phyloP scores from a whole-genome alignment of 75 land plant genomes.

The Cunninghamia lanceolata region DNA sequence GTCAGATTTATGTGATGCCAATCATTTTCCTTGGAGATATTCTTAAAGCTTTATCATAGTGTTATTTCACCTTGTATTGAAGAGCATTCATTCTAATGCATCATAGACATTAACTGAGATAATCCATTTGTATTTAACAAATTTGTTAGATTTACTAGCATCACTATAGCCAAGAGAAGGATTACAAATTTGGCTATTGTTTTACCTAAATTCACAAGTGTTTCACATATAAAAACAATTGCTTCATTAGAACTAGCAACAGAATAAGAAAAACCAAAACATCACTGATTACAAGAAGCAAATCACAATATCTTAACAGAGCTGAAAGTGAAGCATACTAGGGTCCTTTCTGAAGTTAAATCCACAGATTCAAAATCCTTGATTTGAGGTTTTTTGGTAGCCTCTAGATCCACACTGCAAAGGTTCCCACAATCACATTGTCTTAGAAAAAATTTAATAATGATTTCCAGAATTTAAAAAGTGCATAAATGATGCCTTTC shows the following conservation, averaged over 20 bases:
- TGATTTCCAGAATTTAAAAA: background rate
- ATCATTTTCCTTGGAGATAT: too few species aligned
- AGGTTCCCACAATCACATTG: background rate
- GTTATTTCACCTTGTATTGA: too few species aligned
- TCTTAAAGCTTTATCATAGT: too few species aligned
- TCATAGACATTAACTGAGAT: background rate
- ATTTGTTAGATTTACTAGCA: background rate
- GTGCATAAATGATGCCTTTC: background rate
- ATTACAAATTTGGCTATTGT: background rate
- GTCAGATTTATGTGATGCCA: too few species aligned
- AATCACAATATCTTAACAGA: background rate
- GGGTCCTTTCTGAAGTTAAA: background rate
- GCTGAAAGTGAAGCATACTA: background rate
- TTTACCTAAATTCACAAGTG: background rate
- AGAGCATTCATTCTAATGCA: background rate
- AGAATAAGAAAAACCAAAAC: too few species aligned
- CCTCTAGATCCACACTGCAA: conserved; percentile 11
- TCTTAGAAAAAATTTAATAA: background rate
- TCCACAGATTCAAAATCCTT: conserved; percentile 2
- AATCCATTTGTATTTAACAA: background rate
- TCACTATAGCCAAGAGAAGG: background rate
- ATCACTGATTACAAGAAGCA: background rate
- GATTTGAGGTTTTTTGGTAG: conserved; percentile 6
- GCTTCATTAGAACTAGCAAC: too few species aligned
- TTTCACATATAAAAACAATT: too few species aligned